Conservation (phyloP, 192 early-diverging fungal species). For the Coemansia aciculifera region DNA sequence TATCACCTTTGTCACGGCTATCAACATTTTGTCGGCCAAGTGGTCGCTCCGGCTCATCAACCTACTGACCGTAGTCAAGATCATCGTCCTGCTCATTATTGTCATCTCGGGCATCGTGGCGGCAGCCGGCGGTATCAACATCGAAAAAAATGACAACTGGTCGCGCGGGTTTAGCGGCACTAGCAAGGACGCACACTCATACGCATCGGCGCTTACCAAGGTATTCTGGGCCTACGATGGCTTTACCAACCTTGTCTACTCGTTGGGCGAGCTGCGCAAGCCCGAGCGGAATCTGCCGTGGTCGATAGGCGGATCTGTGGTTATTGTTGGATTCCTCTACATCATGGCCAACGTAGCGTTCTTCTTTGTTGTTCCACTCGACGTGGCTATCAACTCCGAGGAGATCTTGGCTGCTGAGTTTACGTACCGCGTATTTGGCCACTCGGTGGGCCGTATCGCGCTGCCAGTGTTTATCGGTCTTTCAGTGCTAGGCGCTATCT, state of each 20-base stretch:
- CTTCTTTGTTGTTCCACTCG: constrained; percentile 72
- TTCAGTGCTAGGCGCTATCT: constrained; percentile 57
- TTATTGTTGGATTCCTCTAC: constrained; percentile 71
- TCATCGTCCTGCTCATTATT: constrained; percentile 67
- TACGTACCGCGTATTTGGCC: constrained; percentile 59
- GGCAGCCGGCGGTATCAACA: constrained; percentile 56
- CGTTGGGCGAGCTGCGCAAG: constrained; percentile 80
- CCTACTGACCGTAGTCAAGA: constrained; percentile 71
- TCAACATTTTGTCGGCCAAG: constrained; percentile 67
- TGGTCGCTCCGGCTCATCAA: constrained; percentile 71
- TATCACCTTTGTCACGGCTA: constrained; percentile 60
- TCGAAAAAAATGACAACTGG: constrained; percentile 49
- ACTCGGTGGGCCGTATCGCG: constrained; percentile 49
- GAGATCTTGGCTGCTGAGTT: constrained; percentile 63
- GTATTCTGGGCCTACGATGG: constrained; percentile 63
- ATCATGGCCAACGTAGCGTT: constrained; percentile 81
- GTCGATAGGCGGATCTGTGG: constrained; percentile 75
- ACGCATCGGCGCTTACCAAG: constrained; percentile 56
- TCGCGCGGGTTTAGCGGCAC: constrained; percentile 66
- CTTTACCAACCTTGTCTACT: constrained; percentile 79
- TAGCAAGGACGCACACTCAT: constrained; percentile 49
- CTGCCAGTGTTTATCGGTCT: constrained; percentile 59
- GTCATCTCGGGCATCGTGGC: constrained; percentile 68
- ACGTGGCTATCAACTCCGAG: constrained; percentile 65
- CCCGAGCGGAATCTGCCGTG: constrained; percentile 78